These are phyloP conservation scores for Phoma sp. DNA, from an alignment of 2,329 filamentous ascomycete species.

Conservation along the genomic window DNA sequence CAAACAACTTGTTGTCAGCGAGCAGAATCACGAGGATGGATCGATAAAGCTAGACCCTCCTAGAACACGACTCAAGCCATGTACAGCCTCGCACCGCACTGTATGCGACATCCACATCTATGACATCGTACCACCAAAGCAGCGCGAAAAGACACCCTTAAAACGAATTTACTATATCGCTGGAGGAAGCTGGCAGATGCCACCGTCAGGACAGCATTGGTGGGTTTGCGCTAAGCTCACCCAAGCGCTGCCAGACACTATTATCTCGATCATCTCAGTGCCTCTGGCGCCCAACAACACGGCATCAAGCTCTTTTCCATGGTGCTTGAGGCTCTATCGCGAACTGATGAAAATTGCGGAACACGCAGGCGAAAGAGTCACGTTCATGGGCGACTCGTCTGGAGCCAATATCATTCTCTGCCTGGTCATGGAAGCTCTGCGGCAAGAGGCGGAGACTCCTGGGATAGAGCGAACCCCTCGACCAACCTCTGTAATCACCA, in stretches of 20 bases:
- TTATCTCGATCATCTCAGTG: constrained; percentile 59
- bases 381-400: constrained; percentile 63
- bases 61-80: constrained; percentile 41
- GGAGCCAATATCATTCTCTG: constrained; percentile 62
- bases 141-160: constrained; percentile 14
- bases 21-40: constrained; percentile 47
- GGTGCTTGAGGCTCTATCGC: constrained; percentile 56
- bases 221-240: constrained; percentile 57
- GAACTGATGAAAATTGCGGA: constrained; percentile 51
- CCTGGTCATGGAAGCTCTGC: constrained; percentile 50
- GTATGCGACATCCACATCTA: constrained; percentile 57
- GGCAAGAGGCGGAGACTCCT: constrained; percentile 33
- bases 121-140: constrained; percentile 46
- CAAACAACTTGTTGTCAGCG: constrained; percentile 41
- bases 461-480: constrained; percentile 17
- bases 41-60: constrained; percentile 51
- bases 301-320: constrained; percentile 58
- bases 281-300: constrained; percentile 64
- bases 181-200: constrained; percentile 64
- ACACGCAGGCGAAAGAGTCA: constrained; percentile 52
- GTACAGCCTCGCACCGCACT: constrained; percentile 50
- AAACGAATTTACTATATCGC: constrained; percentile 62
- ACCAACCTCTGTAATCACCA: constrained; percentile 53
- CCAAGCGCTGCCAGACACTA: constrained; percentile 49
- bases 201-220: constrained; percentile 62